Conservation (phyloP, 2,329 filamentous ascomycete species). For the Raffaelea ambrosiae region DNA sequence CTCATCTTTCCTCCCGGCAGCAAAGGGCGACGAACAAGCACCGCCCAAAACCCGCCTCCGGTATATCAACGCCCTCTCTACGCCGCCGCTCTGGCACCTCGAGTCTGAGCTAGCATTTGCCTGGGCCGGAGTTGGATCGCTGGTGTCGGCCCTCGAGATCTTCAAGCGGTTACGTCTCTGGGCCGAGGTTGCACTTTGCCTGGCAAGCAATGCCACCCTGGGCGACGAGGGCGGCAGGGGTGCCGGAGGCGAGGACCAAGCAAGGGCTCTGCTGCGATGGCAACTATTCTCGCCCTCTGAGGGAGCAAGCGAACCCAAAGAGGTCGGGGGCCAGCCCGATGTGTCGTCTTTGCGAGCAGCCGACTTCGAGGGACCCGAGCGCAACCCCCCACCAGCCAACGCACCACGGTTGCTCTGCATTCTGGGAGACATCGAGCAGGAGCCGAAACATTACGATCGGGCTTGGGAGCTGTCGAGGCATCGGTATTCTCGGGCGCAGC, state of each 20-base stretch:
- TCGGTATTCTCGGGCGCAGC: constrained; percentile 79
- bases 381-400: constrained; percentile 65
- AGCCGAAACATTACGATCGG: constrained; percentile 67
- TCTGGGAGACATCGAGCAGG: constrained; percentile 76
- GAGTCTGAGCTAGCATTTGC: constrained; percentile 86
- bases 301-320: constrained; percentile 15
- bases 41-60: constrained; percentile 65
- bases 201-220: constrained; percentile 54
- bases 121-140: constrained; percentile 83
- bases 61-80: constrained; percentile 76
- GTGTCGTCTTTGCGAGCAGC: constrained; percentile 45
- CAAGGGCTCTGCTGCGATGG: constrained; percentile 64
- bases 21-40: constrained; percentile 69
- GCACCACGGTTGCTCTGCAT: constrained; percentile 89
- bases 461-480: constrained; percentile 80
- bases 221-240: constrained; percentile 48
- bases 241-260: constrained; percentile 65
- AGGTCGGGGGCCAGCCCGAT: constrained; percentile 47
- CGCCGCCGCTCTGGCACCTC: constrained; percentile 85
- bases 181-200: constrained; percentile 89
- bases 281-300: constrained; percentile 65
- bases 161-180: constrained; percentile 90
- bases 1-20: constrained; percentile 72
- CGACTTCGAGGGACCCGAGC: constrained; percentile 53
- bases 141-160: constrained; percentile 87